A percentile compares a stretch with the other conserved stretches of the same genome.
Evolutionary conservation across 176 grass and related monocot species (phyloP).

Genomic region (Oropetium thomaeum): DNA sequence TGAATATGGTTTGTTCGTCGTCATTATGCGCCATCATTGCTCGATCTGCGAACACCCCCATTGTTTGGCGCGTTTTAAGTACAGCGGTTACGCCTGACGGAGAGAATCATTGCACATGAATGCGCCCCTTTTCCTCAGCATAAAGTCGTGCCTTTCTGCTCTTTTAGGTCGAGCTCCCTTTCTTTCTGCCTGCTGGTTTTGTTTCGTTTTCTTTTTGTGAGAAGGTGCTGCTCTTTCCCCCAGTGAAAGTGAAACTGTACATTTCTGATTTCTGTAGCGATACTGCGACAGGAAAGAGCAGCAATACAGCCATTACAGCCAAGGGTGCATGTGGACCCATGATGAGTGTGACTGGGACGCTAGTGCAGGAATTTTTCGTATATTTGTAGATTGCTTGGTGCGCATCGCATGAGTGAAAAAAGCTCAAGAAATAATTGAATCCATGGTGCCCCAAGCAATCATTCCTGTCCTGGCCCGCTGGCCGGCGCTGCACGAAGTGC

Average conservation of each 20-base stretch:
- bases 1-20: neutral
- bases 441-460: too few species aligned
- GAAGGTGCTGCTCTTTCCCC: conserved; percentile 16
- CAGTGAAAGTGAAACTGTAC: neutral
- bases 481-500: neutral
- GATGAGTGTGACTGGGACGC: conserved; percentile 19
- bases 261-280: conserved; percentile 25
- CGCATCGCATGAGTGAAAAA: neutral
- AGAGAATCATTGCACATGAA: conserved; percentile 47
- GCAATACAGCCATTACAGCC: neutral
- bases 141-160: neutral
- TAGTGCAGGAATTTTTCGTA: neutral
- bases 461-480: too few species aligned
- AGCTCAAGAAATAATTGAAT: conserved; percentile 1
- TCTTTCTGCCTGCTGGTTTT: neutral
- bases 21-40: conserved; percentile 22
- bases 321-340: conserved; percentile 13
- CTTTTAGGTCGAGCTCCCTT: neutral
- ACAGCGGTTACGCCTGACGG: conserved; percentile 9
- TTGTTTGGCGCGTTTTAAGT: conserved; percentile 3
- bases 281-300: neutral
- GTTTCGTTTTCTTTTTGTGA: neutral
- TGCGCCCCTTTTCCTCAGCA: conserved; percentile 4
- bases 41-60: neutral
- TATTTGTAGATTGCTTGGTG: neutral